A percentile compares a stretch with the other conserved stretches of the same genome.
Conservation (phyloP, 345 rosid genomes). For the Lumnitzera racemosa region DNA sequence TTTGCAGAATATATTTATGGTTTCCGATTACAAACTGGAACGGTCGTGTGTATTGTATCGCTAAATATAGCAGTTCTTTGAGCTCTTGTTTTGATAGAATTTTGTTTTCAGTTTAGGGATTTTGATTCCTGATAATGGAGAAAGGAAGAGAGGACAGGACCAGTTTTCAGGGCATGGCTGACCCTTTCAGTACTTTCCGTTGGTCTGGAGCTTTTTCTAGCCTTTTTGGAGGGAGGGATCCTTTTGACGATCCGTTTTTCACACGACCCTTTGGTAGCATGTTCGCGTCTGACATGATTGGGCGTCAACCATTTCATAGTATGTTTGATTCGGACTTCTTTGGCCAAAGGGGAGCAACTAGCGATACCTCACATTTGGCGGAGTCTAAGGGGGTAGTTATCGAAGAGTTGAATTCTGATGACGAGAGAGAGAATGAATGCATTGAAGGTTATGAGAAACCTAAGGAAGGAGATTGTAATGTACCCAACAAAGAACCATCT, state of each 20-base stretch:
- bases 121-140: conserved; percentile 29
- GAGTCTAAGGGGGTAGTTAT: conserved; percentile 37
- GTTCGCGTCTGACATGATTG: conserved; percentile 17
- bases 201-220: conserved; percentile 31
- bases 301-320: background rate
- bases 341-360: conserved; percentile 7
- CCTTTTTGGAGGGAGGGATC: conserved; percentile 59
- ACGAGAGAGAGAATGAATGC: conserved; percentile 21
- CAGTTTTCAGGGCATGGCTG: conserved; percentile 26
- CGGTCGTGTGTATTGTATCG: background rate
- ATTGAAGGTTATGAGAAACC: conserved; percentile 11
- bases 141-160: conserved; percentile 28
- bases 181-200: conserved; percentile 29
- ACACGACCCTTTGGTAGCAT: conserved; percentile 44
- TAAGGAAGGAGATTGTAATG: conserved; percentile 1
- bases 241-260: conserved; percentile 72
- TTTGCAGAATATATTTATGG: too few species aligned
- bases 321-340: background rate
- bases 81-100: background rate
- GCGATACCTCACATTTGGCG: conserved; percentile 10
- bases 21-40: too few species aligned
- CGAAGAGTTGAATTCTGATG: conserved; percentile 60
- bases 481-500: conserved; percentile 33
- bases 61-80: background rate
- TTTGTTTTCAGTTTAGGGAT: background rate